A percentile compares a stretch with the other conserved stretches of the same genome.
Evolutionary conservation across 371 early-diverging fungal genomes (phyloP).

Genomic region (Encephalitozoon cuniculi): DNA sequence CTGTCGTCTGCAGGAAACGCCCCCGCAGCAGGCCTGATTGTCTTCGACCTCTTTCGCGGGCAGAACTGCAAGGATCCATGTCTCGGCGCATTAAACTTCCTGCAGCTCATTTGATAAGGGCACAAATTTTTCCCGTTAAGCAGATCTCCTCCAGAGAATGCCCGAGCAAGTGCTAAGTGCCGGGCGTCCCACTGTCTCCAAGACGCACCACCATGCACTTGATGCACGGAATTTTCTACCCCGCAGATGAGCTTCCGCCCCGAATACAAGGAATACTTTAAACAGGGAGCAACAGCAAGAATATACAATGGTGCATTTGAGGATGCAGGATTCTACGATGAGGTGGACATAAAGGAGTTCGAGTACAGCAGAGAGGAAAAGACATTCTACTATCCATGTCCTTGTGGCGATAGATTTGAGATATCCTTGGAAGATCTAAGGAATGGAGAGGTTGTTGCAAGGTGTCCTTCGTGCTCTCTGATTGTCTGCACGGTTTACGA

Average conservation of each 20-base stretch:
- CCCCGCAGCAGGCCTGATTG: constrained; percentile 86
- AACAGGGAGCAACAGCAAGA: background rate
- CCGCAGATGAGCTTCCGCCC: background rate
- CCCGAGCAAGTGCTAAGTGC: background rate
- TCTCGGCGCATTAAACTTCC: constrained; percentile 74
- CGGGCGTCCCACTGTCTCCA: background rate
- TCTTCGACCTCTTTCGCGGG: constrained; percentile 87
- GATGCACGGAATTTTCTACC: background rate
- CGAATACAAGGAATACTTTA: background rate
- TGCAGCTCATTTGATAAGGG: constrained; percentile 60
- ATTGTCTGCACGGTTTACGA: constrained; percentile 66
- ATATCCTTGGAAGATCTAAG: constrained; percentile 73
- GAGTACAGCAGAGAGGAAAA: constrained; percentile 75
- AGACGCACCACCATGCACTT: background rate
- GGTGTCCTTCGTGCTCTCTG: constrained; percentile 87
- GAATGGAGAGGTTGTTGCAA: constrained; percentile 81
- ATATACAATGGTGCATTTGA: background rate
- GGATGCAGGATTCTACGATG: constrained; percentile 56
- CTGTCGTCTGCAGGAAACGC: constrained; percentile 95
- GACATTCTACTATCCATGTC: constrained; percentile 87
- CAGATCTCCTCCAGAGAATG: background rate
- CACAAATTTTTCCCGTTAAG: constrained; percentile 33
- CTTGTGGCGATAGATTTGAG: constrained; percentile 97
- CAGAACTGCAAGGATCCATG: constrained; percentile 96
- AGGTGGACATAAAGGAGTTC: constrained; percentile 85